These are phyloP conservation scores for Durotheca rogersii DNA, from an alignment of 495 filamentous ascomycete genomes.

Conservation along the genomic window DNA sequence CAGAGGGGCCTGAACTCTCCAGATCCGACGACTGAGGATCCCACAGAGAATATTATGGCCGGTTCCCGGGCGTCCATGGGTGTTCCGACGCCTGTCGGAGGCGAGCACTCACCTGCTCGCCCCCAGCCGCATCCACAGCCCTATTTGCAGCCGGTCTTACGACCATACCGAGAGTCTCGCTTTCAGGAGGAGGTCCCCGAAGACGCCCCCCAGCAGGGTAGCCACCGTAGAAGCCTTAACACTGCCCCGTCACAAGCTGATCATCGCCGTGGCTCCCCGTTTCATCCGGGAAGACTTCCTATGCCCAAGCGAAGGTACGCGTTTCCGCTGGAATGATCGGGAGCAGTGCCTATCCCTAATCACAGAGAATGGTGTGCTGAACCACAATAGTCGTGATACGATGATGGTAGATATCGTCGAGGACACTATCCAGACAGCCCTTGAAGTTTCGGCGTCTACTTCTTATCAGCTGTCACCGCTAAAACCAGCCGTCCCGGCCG, in stretches of 20 bases:
- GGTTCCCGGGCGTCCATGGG: not conserved
- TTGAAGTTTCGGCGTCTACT: slow-evolving; percentile 5
- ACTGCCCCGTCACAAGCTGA: not conserved
- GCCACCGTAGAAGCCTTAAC: slow-evolving; percentile 1
- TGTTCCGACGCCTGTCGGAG: not conserved
- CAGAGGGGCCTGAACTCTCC: not conserved
- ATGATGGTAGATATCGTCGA: slow-evolving; percentile 29
- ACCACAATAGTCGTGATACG: slow-evolving; percentile 11
- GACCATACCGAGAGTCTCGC: no score
- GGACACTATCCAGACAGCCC: not conserved
- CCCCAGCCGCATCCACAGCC: no score
- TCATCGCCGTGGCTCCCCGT: slow-evolving; percentile 1
- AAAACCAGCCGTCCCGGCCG: not conserved
- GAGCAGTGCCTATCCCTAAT: slow-evolving; percentile 16
- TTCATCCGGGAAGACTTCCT: slow-evolving; percentile 18
- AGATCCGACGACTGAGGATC: not conserved
- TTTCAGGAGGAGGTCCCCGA: not conserved
- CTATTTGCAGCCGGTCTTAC: no score
- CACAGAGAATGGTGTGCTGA: slow-evolving; percentile 2
- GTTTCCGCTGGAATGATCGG: slow-evolving; percentile 3
- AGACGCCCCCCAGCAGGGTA: not conserved
- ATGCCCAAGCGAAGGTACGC: slow-evolving; percentile 11
- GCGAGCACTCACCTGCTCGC: slow-evolving; percentile 3
- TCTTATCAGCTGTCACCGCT: slow-evolving; percentile 15
- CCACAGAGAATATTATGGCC: not conserved